Base-by-base conservation (phyloP, 2,329 filamentous ascomycete genomes). In the Botrytis porri region DNA sequence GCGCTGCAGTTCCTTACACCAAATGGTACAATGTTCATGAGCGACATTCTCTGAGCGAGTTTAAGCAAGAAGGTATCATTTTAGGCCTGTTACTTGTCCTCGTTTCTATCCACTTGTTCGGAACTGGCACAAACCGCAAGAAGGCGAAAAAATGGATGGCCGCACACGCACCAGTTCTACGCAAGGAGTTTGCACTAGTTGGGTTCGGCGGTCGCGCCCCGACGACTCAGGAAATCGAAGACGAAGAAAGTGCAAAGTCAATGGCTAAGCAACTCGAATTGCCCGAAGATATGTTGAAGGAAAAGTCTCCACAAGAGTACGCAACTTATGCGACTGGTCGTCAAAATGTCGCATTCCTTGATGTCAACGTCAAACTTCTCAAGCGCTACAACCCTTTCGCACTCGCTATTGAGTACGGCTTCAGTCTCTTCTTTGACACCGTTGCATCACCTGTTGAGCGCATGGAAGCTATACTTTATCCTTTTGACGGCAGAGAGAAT, bases 1-100 rank as follows among this genome's bases (percentile, higher is more conserved):
- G 84, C 62, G 82, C 86, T 62, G 83, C 81, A 61, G 84, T 86
- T 39, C 92, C 93, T 22, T 98, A 92, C 83, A 97, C 94, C 69
- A 94, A 93, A 86, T 99, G 96, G 96, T 99, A 98, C 85, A 94
- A 94, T 73, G 86, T 98, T 75, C 96, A 97, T 88, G 95, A 98
- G 88, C 94, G 96, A 80, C 90, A 95, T 80, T 90, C 90, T 39
- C 85, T 91, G 74, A 87, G 87, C 80, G 96, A 99, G 82, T 99
- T 99, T 87, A 90, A 90, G 84, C 88, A 91, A 79, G 96, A 99
- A 85, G 92, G 93, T 74, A 84, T 94, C 81, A 92, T 99, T 79
- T 84, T 98, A 74, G 88, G 88, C 48, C 86, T 94, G 80, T 89
- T 98, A 78, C 80, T 90, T 71, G 77, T 97, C 70, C 88, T 98